Evolutionary conservation across 495 filamentous ascomycete species (phyloP), one percentile per base, ranked within the genome.

Genomic region (Antarctomyces pellizariae): DNA sequence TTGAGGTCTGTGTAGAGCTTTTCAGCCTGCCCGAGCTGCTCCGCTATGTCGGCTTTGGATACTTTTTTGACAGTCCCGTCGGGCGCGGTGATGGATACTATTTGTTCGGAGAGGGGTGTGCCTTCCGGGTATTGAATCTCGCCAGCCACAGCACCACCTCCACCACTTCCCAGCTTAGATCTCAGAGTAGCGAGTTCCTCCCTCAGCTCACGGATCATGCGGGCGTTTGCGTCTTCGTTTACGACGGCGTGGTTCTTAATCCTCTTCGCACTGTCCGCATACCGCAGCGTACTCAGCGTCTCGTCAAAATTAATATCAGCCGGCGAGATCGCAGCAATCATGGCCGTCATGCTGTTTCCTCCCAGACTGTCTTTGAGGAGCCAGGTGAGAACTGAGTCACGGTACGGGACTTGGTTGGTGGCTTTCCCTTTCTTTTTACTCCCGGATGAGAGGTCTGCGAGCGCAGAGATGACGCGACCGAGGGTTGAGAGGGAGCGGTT

Each of bases 221-320:
- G 70, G 34, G 86, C 86, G 44, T 99, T 99, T 22, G 86, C 80
- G 53, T 95, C 86, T 44, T 99, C 86, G 54, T 99, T 99, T 46
- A 99, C 75, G 15, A 99, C 89, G 19, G 86, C 86, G 46, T 99
- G 89, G 52, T 99, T 95, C 77, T 95, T 95, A 58, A 99, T 99
- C 37, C 86, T 67, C 52, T 99, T 99, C 13, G 86, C 86, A 4
- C 79, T 91, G 46, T 99, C 86, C 24, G 86, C 86, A 52, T 99
- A 99, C 32, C 86, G 69, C 7, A 99, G 57, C 7, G 86, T 99
- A 46, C 82, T 79, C 4, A 99, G 57, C 7, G 86, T 95, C 47
- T 99, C 86, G 38, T 99, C 86, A 41, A 84, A 99, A 50, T 99
- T 99, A 57, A 99, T 95, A 52, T 99, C 86, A 29, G 86, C 86